Base-by-base conservation (phyloP, 306 rosid genomes). In the Cicer chorassanicum region DNA sequence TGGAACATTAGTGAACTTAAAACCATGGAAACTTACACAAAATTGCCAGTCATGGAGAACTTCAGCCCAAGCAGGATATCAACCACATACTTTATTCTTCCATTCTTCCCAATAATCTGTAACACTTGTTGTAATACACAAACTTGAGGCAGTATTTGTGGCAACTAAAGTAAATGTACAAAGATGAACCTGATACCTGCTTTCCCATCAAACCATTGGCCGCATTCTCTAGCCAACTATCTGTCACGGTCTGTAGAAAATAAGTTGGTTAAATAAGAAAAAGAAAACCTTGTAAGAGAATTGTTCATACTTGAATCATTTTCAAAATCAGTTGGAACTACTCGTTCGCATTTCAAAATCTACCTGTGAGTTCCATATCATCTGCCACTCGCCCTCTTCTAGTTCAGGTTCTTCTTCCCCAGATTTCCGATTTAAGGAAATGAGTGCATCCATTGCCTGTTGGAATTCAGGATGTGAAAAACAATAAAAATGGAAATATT, bases 361-460 rank as follows among this genome's bases (percentile, higher is more conserved):
- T 84, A 94, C 98, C 97, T 94, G 98, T 39, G 98, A 90, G 82
- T 96, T 94, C 98, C 98, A 94, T 68, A 88, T 40, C 97, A 94
- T 86, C 75, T 82, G 82, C 97, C 98, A 91, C 72, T 91, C 96
- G 15, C 98, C 98, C 77, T 88, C 97, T 55, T 82, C 80, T 67
- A 91, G 89, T 75, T 90, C 92, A 18, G 78, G 76, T 66, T 88
- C 90, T 68, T 74, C 83, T 64, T 68, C 78, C 41, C 75, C 78
- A 13, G 9, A 49, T 8, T 77, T 82, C 70, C 60, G 78, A 75
- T 86, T 36, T 10, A 72, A 63, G 69, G 88, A 87, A 81, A 90
- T 62, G 11, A 94, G 72, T 82, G 88, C 89, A 80, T 94, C 83
- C 39, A 91, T 88, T 73, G 93, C 98, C 98, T 89, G 89, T 55